Conservation (phyloP, 192 early-diverging fungal species). For the Coemansia sp. region DNA sequence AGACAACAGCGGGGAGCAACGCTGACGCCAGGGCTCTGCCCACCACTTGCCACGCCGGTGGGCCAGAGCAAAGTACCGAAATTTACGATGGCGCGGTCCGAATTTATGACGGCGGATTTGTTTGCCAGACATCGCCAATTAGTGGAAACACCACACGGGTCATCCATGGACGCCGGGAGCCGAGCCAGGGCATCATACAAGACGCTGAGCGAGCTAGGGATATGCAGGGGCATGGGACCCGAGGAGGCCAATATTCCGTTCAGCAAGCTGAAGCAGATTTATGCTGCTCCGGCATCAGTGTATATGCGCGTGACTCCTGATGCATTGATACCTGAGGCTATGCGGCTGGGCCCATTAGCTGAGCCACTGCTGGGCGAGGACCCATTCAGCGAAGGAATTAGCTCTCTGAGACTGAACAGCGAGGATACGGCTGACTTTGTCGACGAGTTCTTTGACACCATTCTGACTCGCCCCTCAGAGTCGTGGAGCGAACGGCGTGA, state of each 20-base stretch:
- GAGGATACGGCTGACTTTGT: conserved; percentile 36
- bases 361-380: conserved; percentile 39
- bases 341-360: conserved; percentile 44
- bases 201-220: conserved; percentile 31
- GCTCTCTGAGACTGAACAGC: conserved; percentile 10
- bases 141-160: not conserved
- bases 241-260: conserved; percentile 32
- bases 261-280: conserved; percentile 32
- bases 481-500: conserved; percentile 23
- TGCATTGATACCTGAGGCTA: conserved; percentile 46
- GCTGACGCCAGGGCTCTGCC: not conserved
- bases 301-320: conserved; percentile 38
- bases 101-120: conserved; percentile 35
- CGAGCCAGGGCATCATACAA: conserved; percentile 26
- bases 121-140: conserved; percentile 46
- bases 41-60: not conserved
- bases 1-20: not conserved
- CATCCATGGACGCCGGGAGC: not conserved
- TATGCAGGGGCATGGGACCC: conserved; percentile 18
- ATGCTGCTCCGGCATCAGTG: conserved; percentile 43
- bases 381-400: conserved; percentile 24
- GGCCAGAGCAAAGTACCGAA: conserved; percentile 34
- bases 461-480: conserved; percentile 8
- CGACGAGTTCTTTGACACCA: conserved; percentile 46
- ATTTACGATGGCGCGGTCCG: conserved; percentile 41